Evolutionary conservation across 441 rosid genomes (phyloP).

Genomic region (Capsella rubella): DNA sequence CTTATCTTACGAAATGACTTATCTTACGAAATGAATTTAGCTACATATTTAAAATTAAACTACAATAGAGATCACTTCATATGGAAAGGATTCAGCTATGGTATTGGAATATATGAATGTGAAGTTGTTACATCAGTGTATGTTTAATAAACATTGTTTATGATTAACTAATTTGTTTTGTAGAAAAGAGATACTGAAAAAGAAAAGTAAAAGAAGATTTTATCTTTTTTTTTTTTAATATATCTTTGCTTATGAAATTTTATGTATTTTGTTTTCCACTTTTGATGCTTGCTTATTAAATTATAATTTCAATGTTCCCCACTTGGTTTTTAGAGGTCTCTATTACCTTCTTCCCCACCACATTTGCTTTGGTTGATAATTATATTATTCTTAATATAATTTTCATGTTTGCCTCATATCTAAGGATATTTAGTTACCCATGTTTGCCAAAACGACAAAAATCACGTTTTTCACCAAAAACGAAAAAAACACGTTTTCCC

Average conservation of each 20-base stretch:
- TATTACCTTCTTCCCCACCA: slow-evolving; percentile 26
- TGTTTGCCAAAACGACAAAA: no score
- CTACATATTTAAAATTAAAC: no score
- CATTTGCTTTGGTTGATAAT: slow-evolving; percentile 3
- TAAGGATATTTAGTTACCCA: no score
- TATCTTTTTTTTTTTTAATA: no score
- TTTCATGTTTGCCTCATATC: no score
- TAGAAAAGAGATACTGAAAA: not conserved
- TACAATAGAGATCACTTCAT: not conserved
- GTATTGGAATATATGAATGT: not conserved
- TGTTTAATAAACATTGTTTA: not conserved
- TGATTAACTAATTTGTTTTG: not conserved
- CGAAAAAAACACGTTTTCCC: no score
- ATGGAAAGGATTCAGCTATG: no score
- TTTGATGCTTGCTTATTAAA: slow-evolving; percentile 24
- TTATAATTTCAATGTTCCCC: slow-evolving; percentile 40
- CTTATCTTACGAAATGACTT: no score
- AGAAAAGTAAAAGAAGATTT: not conserved
- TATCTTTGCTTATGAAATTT: not conserved
- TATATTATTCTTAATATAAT: not conserved
- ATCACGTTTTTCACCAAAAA: no score
- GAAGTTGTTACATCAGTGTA: not conserved
- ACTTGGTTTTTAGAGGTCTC: slow-evolving; percentile 29
- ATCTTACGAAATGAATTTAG: no score
- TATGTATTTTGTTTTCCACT: slow-evolving; percentile 3